phyloP scores from a whole-genome alignment of 495 filamentous ascomycete species.

The Aspergillus egyptiacus region DNA sequence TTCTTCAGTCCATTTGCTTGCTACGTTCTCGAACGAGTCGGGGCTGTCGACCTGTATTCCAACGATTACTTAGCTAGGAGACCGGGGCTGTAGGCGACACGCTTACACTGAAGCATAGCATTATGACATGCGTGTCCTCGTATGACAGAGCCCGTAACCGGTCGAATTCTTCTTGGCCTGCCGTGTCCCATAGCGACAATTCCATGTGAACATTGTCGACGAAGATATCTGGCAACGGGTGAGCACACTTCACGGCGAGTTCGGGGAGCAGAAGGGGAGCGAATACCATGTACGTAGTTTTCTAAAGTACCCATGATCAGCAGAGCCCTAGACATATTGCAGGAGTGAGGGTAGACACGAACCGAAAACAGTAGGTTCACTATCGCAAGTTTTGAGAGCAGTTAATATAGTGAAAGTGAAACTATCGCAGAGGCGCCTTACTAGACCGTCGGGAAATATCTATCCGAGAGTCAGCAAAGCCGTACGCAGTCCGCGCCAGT shows the following conservation, averaged over 20 bases:
- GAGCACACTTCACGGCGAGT: not conserved
- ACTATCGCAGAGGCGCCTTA: conserved; percentile 33
- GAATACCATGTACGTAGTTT: conserved; percentile 94
- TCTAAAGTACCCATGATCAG: conserved; percentile 48
- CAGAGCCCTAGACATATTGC: conserved; percentile 9
- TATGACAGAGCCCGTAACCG: conserved; percentile 91
- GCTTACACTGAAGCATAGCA: conserved; percentile 89
- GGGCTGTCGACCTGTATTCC: conserved; percentile 70
- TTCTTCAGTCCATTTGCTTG: conserved; percentile 95
- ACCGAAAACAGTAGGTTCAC: conserved; percentile 94
- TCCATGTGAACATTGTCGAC: conserved; percentile 96
- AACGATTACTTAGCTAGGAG: conserved; percentile 11
- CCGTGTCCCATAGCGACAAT: conserved; percentile 95
- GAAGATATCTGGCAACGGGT: conserved; percentile 69
- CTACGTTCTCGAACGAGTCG: conserved; percentile 95
- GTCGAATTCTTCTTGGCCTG: conserved; percentile 98
- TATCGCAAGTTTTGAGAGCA: conserved; percentile 20
- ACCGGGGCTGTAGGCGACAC: not conserved
- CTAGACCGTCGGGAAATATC: conserved; percentile 98
- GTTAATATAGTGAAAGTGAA: conserved; percentile 23
- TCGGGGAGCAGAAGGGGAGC: not conserved
- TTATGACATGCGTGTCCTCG: conserved; percentile 95
- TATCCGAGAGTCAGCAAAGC: conserved; percentile 32
- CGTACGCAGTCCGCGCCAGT: conserved; percentile 9
- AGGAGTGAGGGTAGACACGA: conserved; percentile 22